Evolutionary conservation across 192 early-diverging fungal species (phyloP).

Genomic region (Endogone sp.): DNA sequence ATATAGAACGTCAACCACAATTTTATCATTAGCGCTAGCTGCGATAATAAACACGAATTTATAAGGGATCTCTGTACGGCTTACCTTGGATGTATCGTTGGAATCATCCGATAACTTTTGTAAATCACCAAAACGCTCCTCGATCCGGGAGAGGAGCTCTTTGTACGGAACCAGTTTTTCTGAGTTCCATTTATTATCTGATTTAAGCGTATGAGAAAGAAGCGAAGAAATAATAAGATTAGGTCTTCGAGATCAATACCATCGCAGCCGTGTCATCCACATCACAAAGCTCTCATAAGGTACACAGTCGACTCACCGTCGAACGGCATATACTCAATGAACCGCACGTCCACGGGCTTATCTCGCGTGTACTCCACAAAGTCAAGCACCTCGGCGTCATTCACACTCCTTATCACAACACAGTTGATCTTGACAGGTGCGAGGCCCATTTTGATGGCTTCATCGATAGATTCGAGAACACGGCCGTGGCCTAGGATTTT

Average conservation of each 20-base stretch:
- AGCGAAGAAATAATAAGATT: not conserved
- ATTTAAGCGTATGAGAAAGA: too few relatives aligned
- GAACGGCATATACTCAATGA: conserved; percentile 99
- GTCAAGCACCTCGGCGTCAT: conserved; percentile 75
- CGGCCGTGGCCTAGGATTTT: conserved; percentile 53
- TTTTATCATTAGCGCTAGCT: not conserved
- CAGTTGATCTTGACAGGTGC: conserved; percentile 86
- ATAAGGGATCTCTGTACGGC: too few relatives aligned
- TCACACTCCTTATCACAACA: conserved; percentile 87
- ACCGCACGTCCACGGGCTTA: conserved; percentile 72
- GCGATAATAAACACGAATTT: too few relatives aligned
- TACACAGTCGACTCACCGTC: conserved; percentile 62
- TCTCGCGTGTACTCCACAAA: conserved; percentile 87
- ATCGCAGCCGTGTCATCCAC: not conserved
- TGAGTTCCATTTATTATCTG: conserved; percentile 82
- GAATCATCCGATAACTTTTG: conserved; percentile 61
- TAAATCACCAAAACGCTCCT: conserved; percentile 52
- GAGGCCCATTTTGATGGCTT: conserved; percentile 61
- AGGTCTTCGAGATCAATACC: not conserved
- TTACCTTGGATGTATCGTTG: conserved; percentile 86
- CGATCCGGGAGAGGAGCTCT: conserved; percentile 64
- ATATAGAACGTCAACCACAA: not conserved
- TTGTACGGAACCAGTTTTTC: conserved; percentile 83
- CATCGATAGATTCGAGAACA: conserved; percentile 74
- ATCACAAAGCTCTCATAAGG: not conserved